These are phyloP conservation scores for Aspergillus uvarum DNA, from an alignment of 2,329 filamentous ascomycete genomes.

Conservation along the genomic window DNA sequence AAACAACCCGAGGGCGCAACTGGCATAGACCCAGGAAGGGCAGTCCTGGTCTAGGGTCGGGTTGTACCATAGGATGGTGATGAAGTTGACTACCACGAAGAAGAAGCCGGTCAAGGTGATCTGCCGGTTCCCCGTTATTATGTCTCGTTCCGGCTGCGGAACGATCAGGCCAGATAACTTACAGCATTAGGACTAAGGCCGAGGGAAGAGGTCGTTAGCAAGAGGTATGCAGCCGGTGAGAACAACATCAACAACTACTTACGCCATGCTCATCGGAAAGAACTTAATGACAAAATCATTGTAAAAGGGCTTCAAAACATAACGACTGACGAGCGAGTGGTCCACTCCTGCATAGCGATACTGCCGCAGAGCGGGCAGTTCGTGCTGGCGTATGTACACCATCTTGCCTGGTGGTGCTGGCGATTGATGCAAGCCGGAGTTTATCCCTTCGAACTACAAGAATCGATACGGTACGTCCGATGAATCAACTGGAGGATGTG, in stretches of 20 bases:
- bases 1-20: slow-evolving; percentile 86
- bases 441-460: neutral
- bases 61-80: slow-evolving; percentile 93
- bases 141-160: neutral
- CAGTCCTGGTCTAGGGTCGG: slow-evolving; percentile 93
- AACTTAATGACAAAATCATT: slow-evolving; percentile 88
- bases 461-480: neutral
- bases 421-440: neutral
- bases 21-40: slow-evolving; percentile 90
- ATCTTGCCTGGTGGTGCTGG: slow-evolving; percentile 52
- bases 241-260: slow-evolving; percentile 37
- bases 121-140: slow-evolving; percentile 34
- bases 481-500: neutral
- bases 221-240: slow-evolving; percentile 4
- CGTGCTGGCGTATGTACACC: slow-evolving; percentile 93
- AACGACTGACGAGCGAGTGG: slow-evolving; percentile 83
- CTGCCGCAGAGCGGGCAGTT: slow-evolving; percentile 81
- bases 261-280: slow-evolving; percentile 95
- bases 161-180: slow-evolving; percentile 26
- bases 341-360: slow-evolving; percentile 97
- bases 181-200: slow-evolving; percentile 50
- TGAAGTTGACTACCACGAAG: slow-evolving; percentile 84
- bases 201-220: slow-evolving; percentile 17
- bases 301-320: slow-evolving; percentile 97
- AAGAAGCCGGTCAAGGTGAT: slow-evolving; percentile 89